phyloP scores from a whole-genome alignment of 129 eudicot species.

The Smallanthus sonchifolius region DNA sequence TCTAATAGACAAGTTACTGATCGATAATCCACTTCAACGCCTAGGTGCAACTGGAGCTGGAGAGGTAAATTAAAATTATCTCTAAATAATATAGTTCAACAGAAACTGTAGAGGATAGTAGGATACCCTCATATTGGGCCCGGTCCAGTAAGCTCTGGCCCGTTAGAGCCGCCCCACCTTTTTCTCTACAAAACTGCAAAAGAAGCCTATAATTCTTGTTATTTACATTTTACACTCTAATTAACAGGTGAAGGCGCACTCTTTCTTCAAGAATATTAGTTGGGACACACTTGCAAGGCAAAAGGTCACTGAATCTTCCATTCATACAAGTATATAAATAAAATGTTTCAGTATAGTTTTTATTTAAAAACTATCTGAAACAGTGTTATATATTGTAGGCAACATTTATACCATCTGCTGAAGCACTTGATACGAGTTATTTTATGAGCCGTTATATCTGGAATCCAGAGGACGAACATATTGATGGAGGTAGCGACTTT shows the following conservation, averaged over 20 bases:
- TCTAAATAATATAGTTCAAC: background rate
- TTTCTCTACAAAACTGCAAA: background rate
- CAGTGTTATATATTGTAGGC: constrained; percentile 46
- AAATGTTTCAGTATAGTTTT: background rate
- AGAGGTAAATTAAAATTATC: constrained; percentile 49
- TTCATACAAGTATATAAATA: background rate
- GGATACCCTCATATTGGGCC: background rate
- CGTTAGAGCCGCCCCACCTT: too few species aligned
- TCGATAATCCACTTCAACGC: constrained; percentile 82
- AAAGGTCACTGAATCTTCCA: constrained; percentile 49
- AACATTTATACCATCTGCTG: constrained; percentile 77
- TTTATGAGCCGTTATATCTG: constrained; percentile 97
- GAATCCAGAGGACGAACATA: constrained; percentile 86
- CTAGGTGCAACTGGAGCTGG: constrained; percentile 85
- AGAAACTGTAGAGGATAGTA: background rate
- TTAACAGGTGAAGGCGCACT: constrained; percentile 71
- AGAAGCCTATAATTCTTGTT: background rate
- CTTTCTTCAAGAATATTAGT: constrained; percentile 64
- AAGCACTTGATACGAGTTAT: constrained; percentile 87
- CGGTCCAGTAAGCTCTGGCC: background rate
- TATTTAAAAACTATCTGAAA: constrained; percentile 15
- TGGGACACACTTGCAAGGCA: constrained; percentile 96
- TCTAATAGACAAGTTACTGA: constrained; percentile 81
- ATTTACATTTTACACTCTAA: background rate
- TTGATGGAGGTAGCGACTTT: constrained; percentile 76